phyloP scores from a whole-genome alignment of 345 rosid genomes.

The Rhizophora apiculata region DNA sequence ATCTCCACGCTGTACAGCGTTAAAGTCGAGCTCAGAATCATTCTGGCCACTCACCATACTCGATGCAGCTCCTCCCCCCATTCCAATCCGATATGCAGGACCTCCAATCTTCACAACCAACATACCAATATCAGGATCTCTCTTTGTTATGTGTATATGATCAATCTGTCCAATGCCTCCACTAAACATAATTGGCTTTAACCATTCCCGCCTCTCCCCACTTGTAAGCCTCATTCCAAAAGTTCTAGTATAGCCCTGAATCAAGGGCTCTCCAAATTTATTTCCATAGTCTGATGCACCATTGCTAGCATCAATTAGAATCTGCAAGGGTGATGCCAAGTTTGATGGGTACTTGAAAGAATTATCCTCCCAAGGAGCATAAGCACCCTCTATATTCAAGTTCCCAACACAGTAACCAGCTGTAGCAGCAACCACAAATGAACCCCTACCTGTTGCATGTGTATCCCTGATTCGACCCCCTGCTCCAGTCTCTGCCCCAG shows the following conservation, averaged over 20 bases:
- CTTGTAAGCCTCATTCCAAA: slow-evolving; percentile 94
- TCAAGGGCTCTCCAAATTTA: slow-evolving; percentile 93
- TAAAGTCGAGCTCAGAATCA: slow-evolving; percentile 93
- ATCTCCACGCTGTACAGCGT: slow-evolving; percentile 96
- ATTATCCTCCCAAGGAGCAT: slow-evolving; percentile 87
- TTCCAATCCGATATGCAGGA: slow-evolving; percentile 94
- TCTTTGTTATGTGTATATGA: slow-evolving; percentile 75
- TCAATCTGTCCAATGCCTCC: slow-evolving; percentile 95
- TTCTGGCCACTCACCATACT: slow-evolving; percentile 99
- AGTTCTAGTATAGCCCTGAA: slow-evolving; percentile 84
- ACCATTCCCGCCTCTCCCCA: slow-evolving; percentile 93
- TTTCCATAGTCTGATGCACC: slow-evolving; percentile 97
- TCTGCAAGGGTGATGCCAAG: slow-evolving; percentile 84
- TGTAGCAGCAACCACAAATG: slow-evolving; percentile 77
- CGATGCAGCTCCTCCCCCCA: slow-evolving; percentile 99
- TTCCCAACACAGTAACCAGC: slow-evolving; percentile 94
- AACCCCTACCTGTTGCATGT: slow-evolving; percentile 96
- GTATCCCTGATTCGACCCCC: slow-evolving; percentile 98
- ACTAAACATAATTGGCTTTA: slow-evolving; percentile 97
- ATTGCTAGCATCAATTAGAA: slow-evolving; percentile 84
- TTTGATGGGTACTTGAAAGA: slow-evolving; percentile 74
- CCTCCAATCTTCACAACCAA: slow-evolving; percentile 96
- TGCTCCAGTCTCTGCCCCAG: slow-evolving; percentile 97
- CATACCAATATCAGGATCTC: slow-evolving; percentile 87
- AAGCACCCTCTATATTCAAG: slow-evolving; percentile 70